Percentiles rank a stretch among this genome's conserved stretches.
Evolutionary conservation across 2,329 filamentous ascomycete genomes (phyloP).

Genomic region (Rhinocladiella mackenziei): DNA sequence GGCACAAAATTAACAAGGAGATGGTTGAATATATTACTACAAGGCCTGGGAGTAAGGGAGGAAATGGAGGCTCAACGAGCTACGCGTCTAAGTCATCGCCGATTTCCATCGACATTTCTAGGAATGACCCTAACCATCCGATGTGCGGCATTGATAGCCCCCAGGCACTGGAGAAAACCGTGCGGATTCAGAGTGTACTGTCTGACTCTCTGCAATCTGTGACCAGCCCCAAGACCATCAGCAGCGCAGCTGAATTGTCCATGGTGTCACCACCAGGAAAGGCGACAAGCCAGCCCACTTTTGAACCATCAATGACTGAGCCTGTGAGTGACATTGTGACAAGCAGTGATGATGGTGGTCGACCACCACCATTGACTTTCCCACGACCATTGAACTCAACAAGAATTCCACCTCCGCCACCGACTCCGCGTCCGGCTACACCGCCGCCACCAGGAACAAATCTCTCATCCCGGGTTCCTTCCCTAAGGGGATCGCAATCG

Average conservation of each 20-base stretch:
- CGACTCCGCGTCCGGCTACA: constrained; percentile 13
- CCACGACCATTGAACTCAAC: constrained; percentile 16
- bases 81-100: constrained; percentile 1
- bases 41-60: constrained; percentile 12
- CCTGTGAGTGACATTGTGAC: not conserved
- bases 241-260: constrained; percentile 19
- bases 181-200: not conserved
- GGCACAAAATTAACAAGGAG: constrained; percentile 71
- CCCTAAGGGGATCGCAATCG: too few species aligned
- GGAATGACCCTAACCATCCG: not conserved
- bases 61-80: not conserved
- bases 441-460: constrained; percentile 9
- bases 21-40: constrained; percentile 59
- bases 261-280: constrained; percentile 13
- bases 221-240: constrained; percentile 24
- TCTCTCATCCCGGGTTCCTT: too few species aligned
- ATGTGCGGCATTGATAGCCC: constrained; percentile 1
- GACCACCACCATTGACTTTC: constrained; percentile 9
- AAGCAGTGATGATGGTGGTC: not conserved
- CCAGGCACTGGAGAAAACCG: not conserved
- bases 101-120: not conserved
- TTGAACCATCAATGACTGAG: constrained; percentile 1
- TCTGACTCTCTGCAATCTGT: constrained; percentile 9
- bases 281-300: constrained; percentile 14
- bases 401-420: constrained; percentile 20